phyloP scores from a whole-genome alignment of 2,329 filamentous ascomycete genomes.

The Sphaerostilbella broomeana region DNA sequence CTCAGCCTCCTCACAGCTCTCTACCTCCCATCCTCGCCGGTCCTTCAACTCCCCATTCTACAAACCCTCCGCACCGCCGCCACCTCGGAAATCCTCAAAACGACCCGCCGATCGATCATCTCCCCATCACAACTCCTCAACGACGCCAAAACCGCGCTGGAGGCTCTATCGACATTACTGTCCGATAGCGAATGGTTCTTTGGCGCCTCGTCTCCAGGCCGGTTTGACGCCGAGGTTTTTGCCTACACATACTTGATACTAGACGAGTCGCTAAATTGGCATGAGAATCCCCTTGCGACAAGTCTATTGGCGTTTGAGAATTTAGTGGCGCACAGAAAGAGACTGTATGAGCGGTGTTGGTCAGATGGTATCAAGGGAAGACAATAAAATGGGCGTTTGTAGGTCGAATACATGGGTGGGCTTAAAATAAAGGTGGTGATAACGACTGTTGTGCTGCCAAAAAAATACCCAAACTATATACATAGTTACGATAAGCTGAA shows the following conservation, averaged over 20 bases:
- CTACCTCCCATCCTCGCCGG: conserved; percentile 61
- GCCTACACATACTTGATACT: conserved; percentile 80
- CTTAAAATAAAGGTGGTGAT: too few species aligned
- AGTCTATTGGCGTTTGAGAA: conserved; percentile 51
- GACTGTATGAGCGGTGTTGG: conserved; percentile 31
- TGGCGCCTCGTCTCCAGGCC: conserved; percentile 46
- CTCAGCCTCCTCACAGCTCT: conserved; percentile 60
- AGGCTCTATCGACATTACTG: conserved; percentile 39
- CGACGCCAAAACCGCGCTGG: conserved; percentile 40
- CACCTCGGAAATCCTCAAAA: conserved; percentile 63
- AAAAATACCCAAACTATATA: too few species aligned
- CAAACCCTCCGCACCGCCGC: conserved; percentile 67
- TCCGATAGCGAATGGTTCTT: conserved; percentile 44
- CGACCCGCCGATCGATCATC: conserved; percentile 36
- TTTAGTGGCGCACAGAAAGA: conserved; percentile 45
- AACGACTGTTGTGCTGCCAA: too few species aligned
- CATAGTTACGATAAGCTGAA: too few species aligned
- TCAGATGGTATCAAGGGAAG: conserved; percentile 1
- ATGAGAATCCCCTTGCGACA: conserved; percentile 51
- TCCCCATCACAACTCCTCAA: conserved; percentile 33
- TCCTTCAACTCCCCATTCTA: conserved; percentile 58
- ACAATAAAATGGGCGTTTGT: not conserved
- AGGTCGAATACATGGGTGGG: too few species aligned
- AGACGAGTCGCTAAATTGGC: conserved; percentile 57
- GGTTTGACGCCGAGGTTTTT: conserved; percentile 87